Evolutionary conservation across 2,329 filamentous ascomycete species (phyloP).

Genomic region (Tolypocladium sp.): DNA sequence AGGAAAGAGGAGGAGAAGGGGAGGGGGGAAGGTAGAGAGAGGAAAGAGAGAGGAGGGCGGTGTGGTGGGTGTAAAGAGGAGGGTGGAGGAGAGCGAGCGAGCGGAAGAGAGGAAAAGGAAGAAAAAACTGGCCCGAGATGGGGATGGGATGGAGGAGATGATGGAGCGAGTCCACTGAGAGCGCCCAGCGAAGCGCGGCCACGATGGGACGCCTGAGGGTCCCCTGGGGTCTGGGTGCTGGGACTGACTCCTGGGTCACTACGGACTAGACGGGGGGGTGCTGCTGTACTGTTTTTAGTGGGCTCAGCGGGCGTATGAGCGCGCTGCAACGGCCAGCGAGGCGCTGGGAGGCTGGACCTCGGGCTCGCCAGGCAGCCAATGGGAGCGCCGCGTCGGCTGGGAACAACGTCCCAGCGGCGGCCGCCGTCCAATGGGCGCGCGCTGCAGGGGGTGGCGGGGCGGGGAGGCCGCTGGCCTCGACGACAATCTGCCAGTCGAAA

Average conservation of each 20-base stretch:
- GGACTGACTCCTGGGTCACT: not conserved
- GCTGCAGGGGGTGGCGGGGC: not conserved
- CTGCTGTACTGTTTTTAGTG: not conserved
- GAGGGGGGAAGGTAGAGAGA: constrained; percentile 7
- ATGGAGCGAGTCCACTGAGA: not conserved
- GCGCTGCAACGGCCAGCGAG: not conserved
- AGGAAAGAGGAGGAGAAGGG: constrained; percentile 6
- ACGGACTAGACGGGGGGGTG: not conserved
- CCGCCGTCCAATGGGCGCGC: not conserved
- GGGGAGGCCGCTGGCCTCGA: not conserved
- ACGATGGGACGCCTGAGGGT: not conserved
- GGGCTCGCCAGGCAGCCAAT: not conserved
- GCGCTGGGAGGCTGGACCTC: not conserved
- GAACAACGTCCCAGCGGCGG: not conserved
- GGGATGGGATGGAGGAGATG: constrained; percentile 3
- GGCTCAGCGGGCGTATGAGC: not conserved
- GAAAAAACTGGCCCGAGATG: constrained; percentile 17
- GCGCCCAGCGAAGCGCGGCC: not conserved
- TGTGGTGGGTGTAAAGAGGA: constrained; percentile 16
- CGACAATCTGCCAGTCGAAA: not conserved
- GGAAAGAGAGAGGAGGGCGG: constrained; percentile 19
- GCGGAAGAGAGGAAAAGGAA: constrained; percentile 17
- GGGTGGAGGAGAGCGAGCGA: constrained; percentile 17
- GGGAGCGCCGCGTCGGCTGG: not conserved
- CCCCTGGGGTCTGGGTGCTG: not conserved